Percentiles rank a stretch among this genome's conserved stretches.
Conservation (phyloP, 106 monocot species). For the Dendrobium officinale region DNA sequence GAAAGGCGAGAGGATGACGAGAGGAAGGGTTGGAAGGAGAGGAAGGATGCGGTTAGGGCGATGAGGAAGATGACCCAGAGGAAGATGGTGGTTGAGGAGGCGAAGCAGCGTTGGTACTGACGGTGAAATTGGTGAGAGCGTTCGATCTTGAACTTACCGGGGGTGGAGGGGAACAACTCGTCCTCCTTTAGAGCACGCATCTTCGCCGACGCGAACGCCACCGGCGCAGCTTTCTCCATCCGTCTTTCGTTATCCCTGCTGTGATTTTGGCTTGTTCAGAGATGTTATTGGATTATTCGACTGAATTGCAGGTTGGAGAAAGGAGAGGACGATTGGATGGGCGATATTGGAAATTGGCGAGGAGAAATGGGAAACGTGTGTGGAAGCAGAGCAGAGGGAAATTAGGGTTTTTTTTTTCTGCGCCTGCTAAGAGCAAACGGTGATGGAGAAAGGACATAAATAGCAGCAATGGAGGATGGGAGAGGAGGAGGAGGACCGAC, state of each 20-base stretch:
- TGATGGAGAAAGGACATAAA: background rate
- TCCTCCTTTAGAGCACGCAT: slow-evolving; percentile 25
- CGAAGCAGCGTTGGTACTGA: slow-evolving; percentile 42
- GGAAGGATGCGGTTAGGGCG: slow-evolving; percentile 30
- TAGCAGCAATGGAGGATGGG: background rate
- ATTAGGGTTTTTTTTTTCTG: background rate
- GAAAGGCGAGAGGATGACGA: slow-evolving; percentile 16
- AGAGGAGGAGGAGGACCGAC: background rate
- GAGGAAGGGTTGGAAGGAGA: slow-evolving; percentile 28
- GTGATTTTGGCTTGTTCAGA: background rate
- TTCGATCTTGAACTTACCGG: slow-evolving; percentile 43
- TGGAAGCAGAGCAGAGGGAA: background rate
- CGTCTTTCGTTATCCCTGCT: background rate
- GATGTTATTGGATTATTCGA: background rate
- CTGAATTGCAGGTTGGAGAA: background rate
- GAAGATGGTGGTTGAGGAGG: slow-evolving; percentile 35
- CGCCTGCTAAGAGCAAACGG: slow-evolving; percentile 7
- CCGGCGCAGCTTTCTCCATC: background rate
- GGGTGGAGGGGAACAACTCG: slow-evolving; percentile 34
- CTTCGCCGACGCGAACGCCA: slow-evolving; percentile 1
- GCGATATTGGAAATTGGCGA: background rate
- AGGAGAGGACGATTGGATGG: background rate
- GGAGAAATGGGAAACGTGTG: background rate
- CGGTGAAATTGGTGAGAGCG: slow-evolving; percentile 23
- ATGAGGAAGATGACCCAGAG: slow-evolving; percentile 31